phyloP scores from a whole-genome alignment of 768 basidiomycete species.

The Phlegmacium glaucopus region DNA sequence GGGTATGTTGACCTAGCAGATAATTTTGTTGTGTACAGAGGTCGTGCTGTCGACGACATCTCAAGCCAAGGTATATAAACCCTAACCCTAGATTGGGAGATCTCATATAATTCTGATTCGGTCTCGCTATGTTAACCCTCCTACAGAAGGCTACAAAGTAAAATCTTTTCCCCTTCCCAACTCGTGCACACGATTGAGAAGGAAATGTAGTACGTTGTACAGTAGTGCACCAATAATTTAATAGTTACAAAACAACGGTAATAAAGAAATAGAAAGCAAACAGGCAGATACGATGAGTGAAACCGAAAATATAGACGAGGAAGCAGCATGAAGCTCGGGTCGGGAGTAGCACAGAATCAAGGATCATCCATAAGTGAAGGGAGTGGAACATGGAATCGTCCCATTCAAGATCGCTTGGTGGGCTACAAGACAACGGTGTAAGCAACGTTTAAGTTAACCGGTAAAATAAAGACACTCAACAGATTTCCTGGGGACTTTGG shows the following conservation, averaged over 20 bases:
- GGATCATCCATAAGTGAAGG: slow-evolving; percentile 14
- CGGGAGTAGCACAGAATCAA: slow-evolving; percentile 13
- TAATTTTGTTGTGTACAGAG: slow-evolving; percentile 16
- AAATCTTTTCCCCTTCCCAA: slow-evolving; percentile 12
- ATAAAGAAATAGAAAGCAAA: slow-evolving; percentile 16
- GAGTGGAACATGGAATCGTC: slow-evolving; percentile 3
- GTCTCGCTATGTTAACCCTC: slow-evolving; percentile 4
- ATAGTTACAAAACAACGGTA: slow-evolving; percentile 29
- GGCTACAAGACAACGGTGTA: slow-evolving; percentile 15
- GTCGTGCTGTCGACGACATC: slow-evolving; percentile 17
- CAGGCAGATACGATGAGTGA: slow-evolving; percentile 16
- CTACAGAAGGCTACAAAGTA: slow-evolving; percentile 11
- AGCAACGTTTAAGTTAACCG: slow-evolving; percentile 1
- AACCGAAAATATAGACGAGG: slow-evolving; percentile 5
- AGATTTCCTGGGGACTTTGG: slow-evolving; percentile 35
- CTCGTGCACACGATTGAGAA: slow-evolving; percentile 11
- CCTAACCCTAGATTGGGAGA: slow-evolving; percentile 37
- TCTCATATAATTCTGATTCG: not conserved
- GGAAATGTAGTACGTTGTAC: slow-evolving; percentile 24
- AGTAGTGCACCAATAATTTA: slow-evolving; percentile 38
- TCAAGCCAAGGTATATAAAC: slow-evolving; percentile 15
- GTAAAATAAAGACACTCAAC: slow-evolving; percentile 14
- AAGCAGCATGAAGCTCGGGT: slow-evolving; percentile 10
- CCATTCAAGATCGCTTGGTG: slow-evolving; percentile 22
- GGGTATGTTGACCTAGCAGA: slow-evolving; percentile 61